A percentile compares a stretch with the other conserved stretches of the same genome.
phyloP scores from a whole-genome alignment of 805 yeast genomes.

The Candida tammaniensis region DNA sequence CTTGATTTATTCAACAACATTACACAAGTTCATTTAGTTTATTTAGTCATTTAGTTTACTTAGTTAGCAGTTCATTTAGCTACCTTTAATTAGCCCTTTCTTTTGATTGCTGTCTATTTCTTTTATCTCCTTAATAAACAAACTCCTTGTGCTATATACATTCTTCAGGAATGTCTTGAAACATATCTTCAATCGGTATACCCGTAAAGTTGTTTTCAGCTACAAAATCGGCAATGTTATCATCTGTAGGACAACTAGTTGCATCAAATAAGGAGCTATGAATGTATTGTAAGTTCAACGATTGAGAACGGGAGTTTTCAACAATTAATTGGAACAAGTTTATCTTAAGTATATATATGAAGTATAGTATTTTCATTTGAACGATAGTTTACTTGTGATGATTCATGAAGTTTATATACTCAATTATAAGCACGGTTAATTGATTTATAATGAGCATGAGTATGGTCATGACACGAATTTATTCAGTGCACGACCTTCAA shows the following conservation, averaged over 20 bases:
- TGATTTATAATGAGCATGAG: too few relatives aligned
- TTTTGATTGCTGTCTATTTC: not conserved
- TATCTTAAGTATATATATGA: conserved; percentile 35
- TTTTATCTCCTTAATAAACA: too few relatives aligned
- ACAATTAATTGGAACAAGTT: conserved; percentile 36
- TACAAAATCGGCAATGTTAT: conserved; percentile 17
- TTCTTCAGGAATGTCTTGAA: too few relatives aligned
- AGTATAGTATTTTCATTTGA: conserved; percentile 32
- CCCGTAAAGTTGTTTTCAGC: conserved; percentile 30
- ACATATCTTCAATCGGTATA: conserved; percentile 19
- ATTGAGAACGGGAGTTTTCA: conserved; percentile 29
- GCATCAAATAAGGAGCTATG: conserved; percentile 27
- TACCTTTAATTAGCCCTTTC: not conserved
- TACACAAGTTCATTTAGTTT: too few relatives aligned
- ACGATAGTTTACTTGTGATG: not conserved
- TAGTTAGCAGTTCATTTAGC: not conserved
- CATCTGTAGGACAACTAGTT: conserved; percentile 14
- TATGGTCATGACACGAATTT: too few relatives aligned
- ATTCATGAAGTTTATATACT: conserved; percentile 1
- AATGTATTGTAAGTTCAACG: conserved; percentile 28
- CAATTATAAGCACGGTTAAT: too few relatives aligned
- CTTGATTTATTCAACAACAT: too few relatives aligned
- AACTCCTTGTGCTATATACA: not conserved
- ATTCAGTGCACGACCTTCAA: too few relatives aligned
- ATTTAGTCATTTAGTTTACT: too few relatives aligned